phyloP scores from a whole-genome alignment of 352 stramenopile species.

The Phytophthora chlamydospora region DNA sequence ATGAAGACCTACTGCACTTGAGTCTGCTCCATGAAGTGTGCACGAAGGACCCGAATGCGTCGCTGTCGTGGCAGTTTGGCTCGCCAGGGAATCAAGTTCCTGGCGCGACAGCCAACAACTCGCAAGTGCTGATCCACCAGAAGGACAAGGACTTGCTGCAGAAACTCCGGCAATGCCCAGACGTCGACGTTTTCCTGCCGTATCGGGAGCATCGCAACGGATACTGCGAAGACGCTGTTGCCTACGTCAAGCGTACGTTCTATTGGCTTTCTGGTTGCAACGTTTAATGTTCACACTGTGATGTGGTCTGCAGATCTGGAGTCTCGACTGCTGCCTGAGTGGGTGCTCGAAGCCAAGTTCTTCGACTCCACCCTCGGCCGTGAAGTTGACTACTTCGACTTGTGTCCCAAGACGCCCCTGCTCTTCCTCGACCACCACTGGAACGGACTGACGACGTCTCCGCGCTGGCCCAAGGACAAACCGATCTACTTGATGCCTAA shows the following conservation, averaged over 20 bases:
- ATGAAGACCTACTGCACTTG: slow-evolving; percentile 38
- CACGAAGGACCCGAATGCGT: slow-evolving; percentile 23
- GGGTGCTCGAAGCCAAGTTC: slow-evolving; percentile 38
- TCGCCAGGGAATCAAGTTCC: slow-evolving; percentile 34
- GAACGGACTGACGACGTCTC: slow-evolving; percentile 23
- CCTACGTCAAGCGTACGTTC: slow-evolving; percentile 57
- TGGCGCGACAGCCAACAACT: slow-evolving; percentile 30
- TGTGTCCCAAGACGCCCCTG: slow-evolving; percentile 56
- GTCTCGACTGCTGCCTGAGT: slow-evolving; percentile 41
- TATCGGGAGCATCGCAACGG: slow-evolving; percentile 30
- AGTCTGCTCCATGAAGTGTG: slow-evolving; percentile 45
- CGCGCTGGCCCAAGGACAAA: slow-evolving; percentile 43
- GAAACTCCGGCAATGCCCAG: slow-evolving; percentile 47
- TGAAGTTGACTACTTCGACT: slow-evolving; percentile 57
- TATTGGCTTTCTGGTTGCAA: background rate
- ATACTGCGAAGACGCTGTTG: slow-evolving; percentile 60
- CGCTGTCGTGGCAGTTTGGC: slow-evolving; percentile 42
- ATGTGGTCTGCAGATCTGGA: slow-evolving; percentile 30
- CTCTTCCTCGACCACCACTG: slow-evolving; percentile 70
- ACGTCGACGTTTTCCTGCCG: slow-evolving; percentile 57
- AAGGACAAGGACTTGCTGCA: slow-evolving; percentile 37
- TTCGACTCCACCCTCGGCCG: slow-evolving; percentile 29
- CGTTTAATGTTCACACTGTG: too few relatives aligned
- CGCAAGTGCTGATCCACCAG: slow-evolving; percentile 28
- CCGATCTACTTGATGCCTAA: slow-evolving; percentile 57